These are phyloP conservation scores for Komagataella pseudopastoris DNA, from an alignment of 805 yeast genomes.

Conservation along the genomic window DNA sequence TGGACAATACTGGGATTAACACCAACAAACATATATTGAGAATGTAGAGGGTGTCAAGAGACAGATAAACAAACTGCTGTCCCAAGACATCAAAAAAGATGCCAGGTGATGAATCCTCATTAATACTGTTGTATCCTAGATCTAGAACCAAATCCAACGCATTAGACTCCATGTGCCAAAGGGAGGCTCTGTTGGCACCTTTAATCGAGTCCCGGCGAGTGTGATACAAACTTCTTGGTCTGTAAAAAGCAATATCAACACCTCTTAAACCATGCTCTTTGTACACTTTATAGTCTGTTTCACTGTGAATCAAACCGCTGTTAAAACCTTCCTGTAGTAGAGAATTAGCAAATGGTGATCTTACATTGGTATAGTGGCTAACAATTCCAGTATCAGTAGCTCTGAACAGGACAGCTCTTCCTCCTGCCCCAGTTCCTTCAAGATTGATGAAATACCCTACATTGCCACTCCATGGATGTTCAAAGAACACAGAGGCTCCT, in stretches of 20 bases:
- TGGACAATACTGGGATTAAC: constrained; percentile 37
- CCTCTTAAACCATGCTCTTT: constrained; percentile 61
- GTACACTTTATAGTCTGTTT: constrained; percentile 78
- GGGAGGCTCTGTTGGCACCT: constrained; percentile 48
- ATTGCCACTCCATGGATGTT: constrained; percentile 57
- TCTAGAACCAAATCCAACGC: constrained; percentile 45
- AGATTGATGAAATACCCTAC: constrained; percentile 61
- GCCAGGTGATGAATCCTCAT: constrained; percentile 27
- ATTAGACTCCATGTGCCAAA: constrained; percentile 77
- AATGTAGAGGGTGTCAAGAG: constrained; percentile 34
- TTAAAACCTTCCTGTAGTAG: constrained; percentile 78
- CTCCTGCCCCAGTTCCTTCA: constrained; percentile 92
- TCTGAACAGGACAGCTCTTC: constrained; percentile 69
- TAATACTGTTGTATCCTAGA: constrained; percentile 23
- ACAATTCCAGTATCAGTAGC: constrained; percentile 70
- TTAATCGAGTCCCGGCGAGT: constrained; percentile 60
- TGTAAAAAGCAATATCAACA: constrained; percentile 79
- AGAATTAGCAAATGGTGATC: constrained; percentile 67
- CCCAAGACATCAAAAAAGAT: constrained; percentile 58
- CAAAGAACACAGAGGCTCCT: constrained; percentile 65
- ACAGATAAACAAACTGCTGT: constrained; percentile 34
- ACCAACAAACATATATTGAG: constrained; percentile 39
- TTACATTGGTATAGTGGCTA: constrained; percentile 37
- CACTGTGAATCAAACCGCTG: constrained; percentile 55
- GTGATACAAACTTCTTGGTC: constrained; percentile 76